These are phyloP conservation scores for Fusarium praegraminearum DNA, from an alignment of 2,329 filamentous ascomycete species.

Conservation along the genomic window DNA sequence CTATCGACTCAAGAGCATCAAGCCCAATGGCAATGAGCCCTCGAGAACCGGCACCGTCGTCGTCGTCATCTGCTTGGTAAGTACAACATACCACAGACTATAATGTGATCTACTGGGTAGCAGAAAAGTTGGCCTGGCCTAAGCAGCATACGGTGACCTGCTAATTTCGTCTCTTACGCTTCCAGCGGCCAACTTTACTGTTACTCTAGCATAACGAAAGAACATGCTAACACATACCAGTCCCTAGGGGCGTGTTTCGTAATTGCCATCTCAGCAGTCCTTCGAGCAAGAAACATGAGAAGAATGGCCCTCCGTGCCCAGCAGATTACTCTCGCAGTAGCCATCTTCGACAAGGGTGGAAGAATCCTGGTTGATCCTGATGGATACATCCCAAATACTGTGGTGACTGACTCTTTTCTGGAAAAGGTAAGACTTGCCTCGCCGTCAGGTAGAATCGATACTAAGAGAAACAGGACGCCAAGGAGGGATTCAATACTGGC, in stretches of 20 bases:
- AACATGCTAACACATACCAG: slow-evolving; percentile 52
- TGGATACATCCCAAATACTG: slow-evolving; percentile 76
- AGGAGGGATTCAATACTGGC: slow-evolving; percentile 79
- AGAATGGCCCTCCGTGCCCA: slow-evolving; percentile 70
- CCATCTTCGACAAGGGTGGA: slow-evolving; percentile 75
- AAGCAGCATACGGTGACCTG: too few species aligned
- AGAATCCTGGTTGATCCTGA: slow-evolving; percentile 76
- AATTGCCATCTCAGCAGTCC: slow-evolving; percentile 66
- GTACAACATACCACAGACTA: slow-evolving; percentile 40
- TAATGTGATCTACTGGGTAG: neutral
- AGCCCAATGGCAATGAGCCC: slow-evolving; percentile 53
- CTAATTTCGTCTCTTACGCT: too few species aligned
- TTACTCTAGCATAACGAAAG: neutral
- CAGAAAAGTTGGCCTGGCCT: too few species aligned
- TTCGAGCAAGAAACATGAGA: slow-evolving; percentile 65
- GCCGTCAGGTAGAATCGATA: neutral
- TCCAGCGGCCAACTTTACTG: neutral
- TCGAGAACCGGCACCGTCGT: slow-evolving; percentile 76
- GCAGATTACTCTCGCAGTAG: slow-evolving; percentile 69
- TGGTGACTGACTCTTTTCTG: slow-evolving; percentile 83
- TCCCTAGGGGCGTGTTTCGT: slow-evolving; percentile 71
- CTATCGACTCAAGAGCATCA: slow-evolving; percentile 68
- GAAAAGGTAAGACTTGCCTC: slow-evolving; percentile 64
- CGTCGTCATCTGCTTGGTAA: slow-evolving; percentile 77
- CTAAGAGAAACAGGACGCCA: slow-evolving; percentile 56